Evolutionary conservation across 768 basidiomycete genomes (phyloP).

Genomic region (Auricularia auricula-judae): DNA sequence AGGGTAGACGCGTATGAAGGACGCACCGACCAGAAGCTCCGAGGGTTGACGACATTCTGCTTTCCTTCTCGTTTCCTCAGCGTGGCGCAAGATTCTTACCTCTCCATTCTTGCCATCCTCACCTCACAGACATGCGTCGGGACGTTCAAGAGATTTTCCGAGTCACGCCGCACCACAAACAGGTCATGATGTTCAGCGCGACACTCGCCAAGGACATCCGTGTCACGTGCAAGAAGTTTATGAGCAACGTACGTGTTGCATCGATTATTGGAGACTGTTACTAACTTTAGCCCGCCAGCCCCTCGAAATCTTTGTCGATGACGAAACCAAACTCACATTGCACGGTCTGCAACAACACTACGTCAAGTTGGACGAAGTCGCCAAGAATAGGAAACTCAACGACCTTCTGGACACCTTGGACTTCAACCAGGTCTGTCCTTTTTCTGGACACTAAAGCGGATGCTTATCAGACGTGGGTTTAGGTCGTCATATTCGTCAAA

Average conservation of each 20-base stretch:
- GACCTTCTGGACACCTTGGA: slow-evolving; percentile 91
- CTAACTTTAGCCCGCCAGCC: slow-evolving; percentile 42
- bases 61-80: neutral
- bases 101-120: slow-evolving; percentile 25
- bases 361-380: slow-evolving; percentile 88
- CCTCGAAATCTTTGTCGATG: slow-evolving; percentile 97
- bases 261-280: slow-evolving; percentile 1
- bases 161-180: slow-evolving; percentile 97
- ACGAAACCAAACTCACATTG: slow-evolving; percentile 95
- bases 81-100: slow-evolving; percentile 17
- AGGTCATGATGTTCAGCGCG: slow-evolving; percentile 99
- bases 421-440: slow-evolving; percentile 78
- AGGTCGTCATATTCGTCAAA: slow-evolving; percentile 99
- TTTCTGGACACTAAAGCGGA: neutral
- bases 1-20: neutral
- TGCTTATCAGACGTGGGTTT: neutral
- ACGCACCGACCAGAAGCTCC: slow-evolving; percentile 7
- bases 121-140: slow-evolving; percentile 88
- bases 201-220: slow-evolving; percentile 96
- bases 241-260: slow-evolving; percentile 74
- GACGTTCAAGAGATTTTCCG: slow-evolving; percentile 99
- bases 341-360: slow-evolving; percentile 99
- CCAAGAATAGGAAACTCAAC: slow-evolving; percentile 95
- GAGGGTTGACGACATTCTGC: neutral
- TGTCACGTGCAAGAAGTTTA: slow-evolving; percentile 98